Evolutionary conservation across 805 yeast species (phyloP).

Genomic region (Starmerella potacharoeniae): DNA sequence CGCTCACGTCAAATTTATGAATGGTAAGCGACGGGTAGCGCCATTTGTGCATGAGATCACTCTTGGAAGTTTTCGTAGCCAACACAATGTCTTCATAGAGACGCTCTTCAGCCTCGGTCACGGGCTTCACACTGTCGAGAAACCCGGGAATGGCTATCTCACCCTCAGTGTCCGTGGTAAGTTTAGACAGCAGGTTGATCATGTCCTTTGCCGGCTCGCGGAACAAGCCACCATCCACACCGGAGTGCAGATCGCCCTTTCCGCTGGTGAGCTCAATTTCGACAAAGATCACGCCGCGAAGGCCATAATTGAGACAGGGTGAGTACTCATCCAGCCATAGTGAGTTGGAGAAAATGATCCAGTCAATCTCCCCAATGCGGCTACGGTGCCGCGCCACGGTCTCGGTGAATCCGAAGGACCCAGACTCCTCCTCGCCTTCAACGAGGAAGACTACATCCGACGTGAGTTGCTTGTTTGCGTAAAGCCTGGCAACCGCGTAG

Average conservation of each 20-base stretch:
- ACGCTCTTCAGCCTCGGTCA: conserved; percentile 46
- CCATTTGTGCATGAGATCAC: conserved; percentile 69
- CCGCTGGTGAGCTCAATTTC: conserved; percentile 60
- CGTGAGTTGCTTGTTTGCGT: conserved; percentile 39
- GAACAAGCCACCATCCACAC: conserved; percentile 88
- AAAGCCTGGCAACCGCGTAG: conserved; percentile 70
- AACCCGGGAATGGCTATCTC: conserved; percentile 55
- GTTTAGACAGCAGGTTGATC: conserved; percentile 54
- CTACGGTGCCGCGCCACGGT: conserved; percentile 40
- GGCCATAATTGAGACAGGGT: conserved; percentile 89
- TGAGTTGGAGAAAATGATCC: conserved; percentile 81
- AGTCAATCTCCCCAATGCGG: conserved; percentile 65
- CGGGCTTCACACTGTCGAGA: conserved; percentile 51
- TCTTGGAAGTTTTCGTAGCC: conserved; percentile 29
- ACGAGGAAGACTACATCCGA: conserved; percentile 72
- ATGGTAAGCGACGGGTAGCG: conserved; percentile 78
- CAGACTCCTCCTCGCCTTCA: conserved; percentile 95
- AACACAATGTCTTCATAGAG: conserved; percentile 50
- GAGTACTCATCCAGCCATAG: conserved; percentile 84
- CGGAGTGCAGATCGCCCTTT: conserved; percentile 84
- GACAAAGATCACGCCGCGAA: conserved; percentile 81
- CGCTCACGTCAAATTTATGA: conserved; percentile 75
- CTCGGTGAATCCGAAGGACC: conserved; percentile 72
- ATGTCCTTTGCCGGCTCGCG: conserved; percentile 85
- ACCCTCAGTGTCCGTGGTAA: conserved; percentile 44